phyloP scores from a whole-genome alignment of 768 basidiomycete genomes.

The Boletus sensibilis region DNA sequence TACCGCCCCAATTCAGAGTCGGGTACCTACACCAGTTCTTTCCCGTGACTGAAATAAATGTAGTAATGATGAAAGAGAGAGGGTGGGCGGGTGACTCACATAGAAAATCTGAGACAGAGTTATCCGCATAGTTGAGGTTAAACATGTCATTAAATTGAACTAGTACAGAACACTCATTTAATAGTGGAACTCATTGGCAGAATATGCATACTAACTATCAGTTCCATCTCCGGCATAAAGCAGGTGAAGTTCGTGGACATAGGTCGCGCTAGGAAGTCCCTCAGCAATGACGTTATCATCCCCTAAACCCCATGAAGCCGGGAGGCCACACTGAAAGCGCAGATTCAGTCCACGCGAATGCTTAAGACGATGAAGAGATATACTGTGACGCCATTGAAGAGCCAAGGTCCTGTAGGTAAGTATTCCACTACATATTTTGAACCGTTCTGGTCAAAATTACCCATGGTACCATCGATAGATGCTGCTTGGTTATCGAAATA shows the following conservation, averaged over 20 bases:
- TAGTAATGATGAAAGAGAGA: not conserved
- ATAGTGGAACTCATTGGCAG: not conserved
- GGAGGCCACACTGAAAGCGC: not conserved
- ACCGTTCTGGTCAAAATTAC: conserved; percentile 41
- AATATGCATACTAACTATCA: conserved; percentile 25
- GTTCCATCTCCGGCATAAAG: conserved; percentile 45
- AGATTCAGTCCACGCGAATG: not conserved
- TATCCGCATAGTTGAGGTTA: conserved; percentile 38
- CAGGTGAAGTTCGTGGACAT: conserved; percentile 48
- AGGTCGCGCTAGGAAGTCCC: conserved; percentile 33
- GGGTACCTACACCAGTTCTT: conserved; percentile 48
- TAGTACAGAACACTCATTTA: conserved; percentile 3
- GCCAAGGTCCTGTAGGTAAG: conserved; percentile 40
- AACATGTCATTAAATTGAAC: conserved; percentile 37
- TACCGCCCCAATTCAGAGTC: conserved; percentile 41
- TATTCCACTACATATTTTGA: conserved; percentile 41
- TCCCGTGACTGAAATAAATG: conserved; percentile 36
- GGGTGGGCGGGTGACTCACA: conserved; percentile 25
- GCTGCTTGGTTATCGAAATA: conserved; percentile 46
- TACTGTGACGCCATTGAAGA: conserved; percentile 41
- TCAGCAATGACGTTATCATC: conserved; percentile 38
- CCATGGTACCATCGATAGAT: conserved; percentile 35
- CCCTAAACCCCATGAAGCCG: not conserved
- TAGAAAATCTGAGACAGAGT: conserved; percentile 34
- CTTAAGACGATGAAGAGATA: not conserved